A percentile compares a stretch with the other conserved stretches of the same genome.
Conservation (phyloP, 1,284 basidiomycete genomes). For the Ustanciosporium gigantosporum region DNA sequence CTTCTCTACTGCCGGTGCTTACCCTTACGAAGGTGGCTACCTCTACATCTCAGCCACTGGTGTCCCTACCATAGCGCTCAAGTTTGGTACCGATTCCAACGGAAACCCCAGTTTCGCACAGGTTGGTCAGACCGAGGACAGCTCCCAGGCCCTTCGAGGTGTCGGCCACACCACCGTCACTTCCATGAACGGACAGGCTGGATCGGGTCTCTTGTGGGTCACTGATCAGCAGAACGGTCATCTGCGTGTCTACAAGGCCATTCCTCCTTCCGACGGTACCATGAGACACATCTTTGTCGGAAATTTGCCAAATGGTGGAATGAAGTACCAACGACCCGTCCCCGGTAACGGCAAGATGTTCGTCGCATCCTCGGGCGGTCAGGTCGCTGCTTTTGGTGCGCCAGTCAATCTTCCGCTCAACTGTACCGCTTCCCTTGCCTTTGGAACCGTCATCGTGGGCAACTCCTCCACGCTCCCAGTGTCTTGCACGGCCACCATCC, state of each 20-base stretch:
- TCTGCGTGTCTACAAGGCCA: constrained; percentile 6
- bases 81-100: constrained; percentile 7
- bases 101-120: constrained; percentile 10
- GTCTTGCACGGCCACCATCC: constrained; percentile 2
- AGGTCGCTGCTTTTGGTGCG: constrained; percentile 3
- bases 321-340: constrained; percentile 6
- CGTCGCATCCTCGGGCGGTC: constrained; percentile 1
- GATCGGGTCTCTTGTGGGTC: constrained; percentile 10
- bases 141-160: constrained; percentile 2
- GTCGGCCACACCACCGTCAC: constrained; percentile 11
- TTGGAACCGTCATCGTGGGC: constrained; percentile 3
- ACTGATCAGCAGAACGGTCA: constrained; percentile 8
- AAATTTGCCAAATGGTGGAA: neutral
- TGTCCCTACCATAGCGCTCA: constrained; percentile 5
- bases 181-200: constrained; percentile 6
- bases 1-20: constrained; percentile 8
- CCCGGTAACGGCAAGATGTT: constrained; percentile 13
- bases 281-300: constrained; percentile 9
- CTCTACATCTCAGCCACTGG: constrained; percentile 10
- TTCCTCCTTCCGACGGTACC: constrained; percentile 3
- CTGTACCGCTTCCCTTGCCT: constrained; percentile 4
- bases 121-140: constrained; percentile 8
- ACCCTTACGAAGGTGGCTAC: constrained; percentile 11
- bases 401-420: constrained; percentile 16
- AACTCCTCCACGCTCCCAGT: constrained; percentile 1